Base-by-base conservation (phyloP, 768 basidiomycete genomes). In the Lactarius sanguifluus region DNA sequence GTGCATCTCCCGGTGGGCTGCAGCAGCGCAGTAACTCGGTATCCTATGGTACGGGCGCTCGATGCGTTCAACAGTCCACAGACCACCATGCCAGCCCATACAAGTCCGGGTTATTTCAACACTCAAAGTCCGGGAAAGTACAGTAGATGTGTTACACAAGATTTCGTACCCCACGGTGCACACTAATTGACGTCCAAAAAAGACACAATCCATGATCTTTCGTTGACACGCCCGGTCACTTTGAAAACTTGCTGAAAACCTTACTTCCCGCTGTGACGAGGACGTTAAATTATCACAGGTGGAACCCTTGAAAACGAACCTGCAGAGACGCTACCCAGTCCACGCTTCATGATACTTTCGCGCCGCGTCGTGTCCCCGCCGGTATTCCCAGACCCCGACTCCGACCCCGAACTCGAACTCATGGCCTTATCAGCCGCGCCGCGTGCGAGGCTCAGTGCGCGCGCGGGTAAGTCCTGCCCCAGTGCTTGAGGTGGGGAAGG, bases 401-500 rank as follows among this genome's bases (percentile, higher is more conserved):
- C 45, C 7, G 54, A 54, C 12, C 50, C 54, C 6, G 30, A 30
- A 52, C 28, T 52, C 50, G 12, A 52, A 56, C 32, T 32, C 3
- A 56, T 20, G 28, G 9, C 54, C 54, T 16, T 30, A 32, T 56
- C 54, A 32, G 32, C 16, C 54, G 4, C 4, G 6, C 54, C 54
- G 15, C 54, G 25, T 23, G 54, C 28, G 30, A 32, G 28, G 79
- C 54, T 73, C 40, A 34, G 58, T 61, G 61, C 38, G 32, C 47
- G 34, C n/a, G 32, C 38, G 58, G 40, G 52, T 43, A 43, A 59
- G 36, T 52, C 38, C 59, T 45, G 54, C 20, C 38, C 43, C 59
- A 7, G 43, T 61, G 43, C 25, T 59, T 9, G 55, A 45, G 6
- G 25, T 34, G 41, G 56, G 60, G 9, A 45, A 23, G n/a, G 60